A percentile compares a stretch with the other conserved stretches of the same genome.
phyloP scores from a whole-genome alignment of 257 asterid species.

The Solanum bulbocastanum region DNA sequence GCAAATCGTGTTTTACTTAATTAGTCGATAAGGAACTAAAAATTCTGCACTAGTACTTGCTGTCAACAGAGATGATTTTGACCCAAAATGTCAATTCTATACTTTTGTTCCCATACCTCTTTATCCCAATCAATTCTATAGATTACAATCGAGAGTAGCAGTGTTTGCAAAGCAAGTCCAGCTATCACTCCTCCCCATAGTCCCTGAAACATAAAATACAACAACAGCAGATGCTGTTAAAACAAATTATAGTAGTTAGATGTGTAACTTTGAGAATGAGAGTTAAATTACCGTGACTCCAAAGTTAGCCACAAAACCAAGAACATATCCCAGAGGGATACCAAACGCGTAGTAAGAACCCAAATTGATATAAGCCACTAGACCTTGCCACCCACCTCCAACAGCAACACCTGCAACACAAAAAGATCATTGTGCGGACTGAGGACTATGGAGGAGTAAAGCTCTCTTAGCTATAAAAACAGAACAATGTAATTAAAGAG shows the following conservation, averaged over 20 bases:
- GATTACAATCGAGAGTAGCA: slow-evolving; percentile 10
- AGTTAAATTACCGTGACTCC: slow-evolving; percentile 37
- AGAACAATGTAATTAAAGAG: neutral
- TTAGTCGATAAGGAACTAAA: neutral
- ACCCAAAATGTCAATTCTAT: neutral
- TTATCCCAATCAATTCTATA: slow-evolving; percentile 58
- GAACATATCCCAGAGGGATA: slow-evolving; percentile 52
- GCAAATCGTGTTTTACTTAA: neutral
- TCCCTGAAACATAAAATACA: slow-evolving; percentile 24
- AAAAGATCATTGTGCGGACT: neutral
- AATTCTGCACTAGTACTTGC: neutral
- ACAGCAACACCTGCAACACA: slow-evolving; percentile 59
- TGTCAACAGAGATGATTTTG: neutral
- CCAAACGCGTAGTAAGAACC: slow-evolving; percentile 58
- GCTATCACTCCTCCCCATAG: slow-evolving; percentile 79
- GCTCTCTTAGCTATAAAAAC: neutral
- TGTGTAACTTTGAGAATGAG: neutral
- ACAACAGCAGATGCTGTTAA: neutral
- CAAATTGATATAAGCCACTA: slow-evolving; percentile 70
- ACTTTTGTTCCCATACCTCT: slow-evolving; percentile 35
- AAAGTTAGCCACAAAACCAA: slow-evolving; percentile 45
- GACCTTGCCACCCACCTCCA: slow-evolving; percentile 82
- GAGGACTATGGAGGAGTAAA: neutral
- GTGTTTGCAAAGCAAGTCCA: slow-evolving; percentile 24
- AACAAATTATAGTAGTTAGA: neutral